These are phyloP conservation scores for Forsythia viridissima DNA, from an alignment of 257 asterid genomes.

Conservation along the genomic window DNA sequence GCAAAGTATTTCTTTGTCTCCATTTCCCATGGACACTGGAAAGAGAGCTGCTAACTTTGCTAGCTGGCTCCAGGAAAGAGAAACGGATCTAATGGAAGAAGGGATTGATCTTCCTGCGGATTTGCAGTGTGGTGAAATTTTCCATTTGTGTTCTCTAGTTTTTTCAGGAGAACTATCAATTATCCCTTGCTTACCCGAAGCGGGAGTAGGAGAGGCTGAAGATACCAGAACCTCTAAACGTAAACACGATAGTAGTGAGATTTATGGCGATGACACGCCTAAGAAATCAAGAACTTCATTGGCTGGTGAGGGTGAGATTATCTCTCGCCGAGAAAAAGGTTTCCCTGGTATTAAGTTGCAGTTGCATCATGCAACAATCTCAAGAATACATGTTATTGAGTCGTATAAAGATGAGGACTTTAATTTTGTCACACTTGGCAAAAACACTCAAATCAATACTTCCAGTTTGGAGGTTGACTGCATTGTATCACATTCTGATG, in stretches of 20 bases:
- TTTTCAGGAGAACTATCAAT: conserved; percentile 69
- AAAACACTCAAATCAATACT: conserved; percentile 29
- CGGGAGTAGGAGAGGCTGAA: conserved; percentile 94
- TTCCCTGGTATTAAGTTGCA: conserved; percentile 81
- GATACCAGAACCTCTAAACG: conserved; percentile 74
- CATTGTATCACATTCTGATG: conserved; percentile 30
- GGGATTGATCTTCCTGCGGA: conserved; percentile 69
- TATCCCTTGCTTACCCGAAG: conserved; percentile 71
- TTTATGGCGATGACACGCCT: conserved; percentile 43
- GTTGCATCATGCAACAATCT: conserved; percentile 54
- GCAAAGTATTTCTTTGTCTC: conserved; percentile 59
- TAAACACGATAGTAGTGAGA: conserved; percentile 44
- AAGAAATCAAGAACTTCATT: conserved; percentile 58
- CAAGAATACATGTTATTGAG: conserved; percentile 56
- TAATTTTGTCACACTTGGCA: conserved; percentile 23
- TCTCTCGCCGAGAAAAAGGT: conserved; percentile 85
- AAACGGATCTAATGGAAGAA: conserved; percentile 66
- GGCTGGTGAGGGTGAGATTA: conserved; percentile 71
- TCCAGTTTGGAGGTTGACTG: conserved; percentile 27
- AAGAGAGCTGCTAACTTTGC: conserved; percentile 70
- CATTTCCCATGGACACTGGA: conserved; percentile 78
- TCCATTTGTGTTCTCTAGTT: conserved; percentile 68
- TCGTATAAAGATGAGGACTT: conserved; percentile 40
- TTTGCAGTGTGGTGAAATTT: conserved; percentile 85
- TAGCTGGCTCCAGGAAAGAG: conserved; percentile 77